A percentile compares a stretch with the other conserved stretches of the same genome.
These are phyloP conservation scores for Nothophytophthora sp. DNA, from an alignment of 352 stramenopile genomes.

Conservation along the genomic window DNA sequence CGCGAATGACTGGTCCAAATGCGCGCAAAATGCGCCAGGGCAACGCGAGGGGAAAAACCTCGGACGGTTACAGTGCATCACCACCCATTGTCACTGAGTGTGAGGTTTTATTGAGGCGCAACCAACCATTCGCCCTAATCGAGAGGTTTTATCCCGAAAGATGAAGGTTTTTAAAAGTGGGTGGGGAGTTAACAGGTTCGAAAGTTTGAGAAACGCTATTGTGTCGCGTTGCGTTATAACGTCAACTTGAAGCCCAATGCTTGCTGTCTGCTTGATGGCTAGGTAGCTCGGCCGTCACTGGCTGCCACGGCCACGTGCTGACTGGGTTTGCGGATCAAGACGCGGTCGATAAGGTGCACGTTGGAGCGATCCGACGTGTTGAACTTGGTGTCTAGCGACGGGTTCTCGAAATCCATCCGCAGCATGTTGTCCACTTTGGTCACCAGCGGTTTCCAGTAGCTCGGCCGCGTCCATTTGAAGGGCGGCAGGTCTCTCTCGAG, in stretches of 20 bases:
- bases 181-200: background rate
- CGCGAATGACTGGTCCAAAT: constrained; percentile 24
- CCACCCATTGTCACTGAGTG: constrained; percentile 18
- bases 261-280: background rate
- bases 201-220: background rate
- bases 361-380: constrained; percentile 80
- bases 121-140: background rate
- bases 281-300: background rate
- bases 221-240: no score
- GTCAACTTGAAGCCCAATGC: no score
- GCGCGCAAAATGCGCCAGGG: no score
- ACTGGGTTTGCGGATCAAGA: constrained; percentile 50
- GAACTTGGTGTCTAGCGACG: constrained; percentile 68
- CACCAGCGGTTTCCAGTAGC: constrained; percentile 83
- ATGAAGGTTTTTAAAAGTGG: constrained; percentile 9
- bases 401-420: constrained; percentile 85
- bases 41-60: constrained; percentile 16
- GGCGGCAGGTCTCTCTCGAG: constrained; percentile 67
- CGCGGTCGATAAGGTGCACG: constrained; percentile 78
- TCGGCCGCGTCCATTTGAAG: constrained; percentile 71
- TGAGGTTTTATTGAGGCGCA: constrained; percentile 17
- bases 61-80: background rate
- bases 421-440: constrained; percentile 85
- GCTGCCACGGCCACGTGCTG: background rate
- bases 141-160: no score